Evolutionary conservation across 306 rosid genomes (phyloP).

Genomic region (Lithocarpus polystachyus): DNA sequence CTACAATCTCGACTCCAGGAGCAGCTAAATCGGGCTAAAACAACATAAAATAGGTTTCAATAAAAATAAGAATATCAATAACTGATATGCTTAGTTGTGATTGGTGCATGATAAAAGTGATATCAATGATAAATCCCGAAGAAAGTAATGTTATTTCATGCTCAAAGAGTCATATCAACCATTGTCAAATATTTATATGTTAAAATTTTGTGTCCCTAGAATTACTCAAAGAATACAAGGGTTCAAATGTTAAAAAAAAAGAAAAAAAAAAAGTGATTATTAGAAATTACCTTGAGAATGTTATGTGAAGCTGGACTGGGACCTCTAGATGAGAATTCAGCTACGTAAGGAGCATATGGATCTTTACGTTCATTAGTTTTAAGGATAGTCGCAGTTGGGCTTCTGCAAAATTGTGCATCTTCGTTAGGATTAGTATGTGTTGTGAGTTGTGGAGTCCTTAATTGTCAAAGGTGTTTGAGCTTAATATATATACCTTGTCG

Average conservation of each 20-base stretch:
- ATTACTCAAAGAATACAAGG: no score
- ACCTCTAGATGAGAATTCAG: conserved; percentile 53
- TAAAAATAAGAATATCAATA: no score
- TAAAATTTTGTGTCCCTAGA: no score
- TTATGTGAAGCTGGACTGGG: conserved; percentile 37
- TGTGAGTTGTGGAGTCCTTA: not conserved
- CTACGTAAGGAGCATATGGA: conserved; percentile 27
- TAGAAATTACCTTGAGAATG: conserved; percentile 8
- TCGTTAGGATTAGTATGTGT: not conserved
- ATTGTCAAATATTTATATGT: no score
- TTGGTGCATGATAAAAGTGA: no score
- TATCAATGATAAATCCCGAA: no score
- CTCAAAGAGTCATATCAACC: no score
- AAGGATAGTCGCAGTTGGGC: conserved; percentile 38
- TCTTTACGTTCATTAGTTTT: conserved; percentile 26
- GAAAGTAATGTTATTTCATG: no score
- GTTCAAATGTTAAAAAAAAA: no score
- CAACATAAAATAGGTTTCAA: no score
- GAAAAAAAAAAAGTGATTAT: no score
- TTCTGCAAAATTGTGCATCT: conserved; percentile 3
- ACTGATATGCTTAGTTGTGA: no score
- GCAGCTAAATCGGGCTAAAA: conserved; percentile 47
- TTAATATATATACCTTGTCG: conserved; percentile 15
- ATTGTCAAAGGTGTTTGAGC: not conserved
- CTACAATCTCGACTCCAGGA: conserved; percentile 38